These are phyloP conservation scores for Globisporangium yorkense DNA, from an alignment of 352 stramenopile species.

Conservation along the genomic window DNA sequence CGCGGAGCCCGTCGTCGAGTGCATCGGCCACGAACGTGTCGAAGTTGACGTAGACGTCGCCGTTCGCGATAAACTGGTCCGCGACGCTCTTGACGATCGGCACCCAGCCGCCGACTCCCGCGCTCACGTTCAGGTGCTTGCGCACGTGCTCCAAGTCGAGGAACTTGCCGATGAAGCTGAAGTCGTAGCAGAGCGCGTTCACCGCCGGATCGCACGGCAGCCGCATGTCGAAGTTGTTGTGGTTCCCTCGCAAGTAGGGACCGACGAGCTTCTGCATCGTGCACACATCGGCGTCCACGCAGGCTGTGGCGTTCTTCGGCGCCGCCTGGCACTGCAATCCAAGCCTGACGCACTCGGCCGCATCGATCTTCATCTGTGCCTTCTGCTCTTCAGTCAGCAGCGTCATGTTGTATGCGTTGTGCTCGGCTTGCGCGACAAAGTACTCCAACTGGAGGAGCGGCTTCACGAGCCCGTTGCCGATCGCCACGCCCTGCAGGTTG, in stretches of 20 bases:
- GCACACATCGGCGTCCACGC: slow-evolving; percentile 47
- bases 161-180: background rate
- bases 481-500: slow-evolving; percentile 62
- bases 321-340: slow-evolving; percentile 6
- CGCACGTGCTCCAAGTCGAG: no score
- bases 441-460: slow-evolving; percentile 24
- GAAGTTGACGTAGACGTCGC: background rate
- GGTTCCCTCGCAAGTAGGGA: background rate
- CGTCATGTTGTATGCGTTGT: slow-evolving; percentile 69
- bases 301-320: slow-evolving; percentile 20
- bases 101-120: background rate
- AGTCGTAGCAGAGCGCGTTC: slow-evolving; percentile 18
- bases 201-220: slow-evolving; percentile 44
- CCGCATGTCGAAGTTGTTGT: slow-evolving; percentile 1
- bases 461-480: slow-evolving; percentile 61
- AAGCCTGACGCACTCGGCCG: slow-evolving; percentile 15
- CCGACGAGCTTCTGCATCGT: slow-evolving; percentile 27
- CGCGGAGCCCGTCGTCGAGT: background rate
- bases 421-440: slow-evolving; percentile 30
- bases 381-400: slow-evolving; percentile 31
- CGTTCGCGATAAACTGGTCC: background rate
- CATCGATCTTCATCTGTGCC: slow-evolving; percentile 31
- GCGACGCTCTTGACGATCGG: background rate
- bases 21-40: background rate
- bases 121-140: slow-evolving; percentile 18